phyloP scores from a whole-genome alignment of 371 early-diverging fungal genomes.

The Mucor velutinosus region DNA sequence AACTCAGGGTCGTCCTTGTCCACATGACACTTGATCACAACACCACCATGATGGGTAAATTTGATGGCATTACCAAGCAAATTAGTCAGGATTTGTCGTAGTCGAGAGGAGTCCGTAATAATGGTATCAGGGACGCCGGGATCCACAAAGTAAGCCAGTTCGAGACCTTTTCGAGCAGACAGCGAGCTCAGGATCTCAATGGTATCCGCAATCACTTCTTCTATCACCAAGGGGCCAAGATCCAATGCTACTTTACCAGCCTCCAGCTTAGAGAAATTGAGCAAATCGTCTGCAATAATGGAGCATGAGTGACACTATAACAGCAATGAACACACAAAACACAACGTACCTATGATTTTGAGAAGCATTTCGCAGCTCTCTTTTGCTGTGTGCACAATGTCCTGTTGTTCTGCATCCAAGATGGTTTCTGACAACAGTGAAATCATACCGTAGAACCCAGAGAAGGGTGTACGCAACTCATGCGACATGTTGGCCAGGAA shows the following conservation, averaged over 20 bases:
- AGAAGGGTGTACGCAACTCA: constrained; percentile 61
- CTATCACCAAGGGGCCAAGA: constrained; percentile 55
- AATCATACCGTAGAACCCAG: constrained; percentile 68
- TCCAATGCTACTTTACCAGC: constrained; percentile 50
- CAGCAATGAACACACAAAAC: too few species aligned
- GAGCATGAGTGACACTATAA: neutral
- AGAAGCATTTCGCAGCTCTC: constrained; percentile 61
- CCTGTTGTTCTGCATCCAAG: constrained; percentile 59
- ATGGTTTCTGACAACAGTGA: constrained; percentile 57
- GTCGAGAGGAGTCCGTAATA: constrained; percentile 43
- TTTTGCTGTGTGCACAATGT: constrained; percentile 63
- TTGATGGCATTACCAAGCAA: constrained; percentile 68
- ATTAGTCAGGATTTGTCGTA: constrained; percentile 51
- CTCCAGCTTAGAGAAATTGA: constrained; percentile 60
- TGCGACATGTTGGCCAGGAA: constrained; percentile 70
- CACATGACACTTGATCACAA: constrained; percentile 51
- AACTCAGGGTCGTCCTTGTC: constrained; percentile 17
- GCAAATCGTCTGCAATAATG: constrained; percentile 34
- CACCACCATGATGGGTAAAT: constrained; percentile 64
- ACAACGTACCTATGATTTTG: constrained; percentile 43
- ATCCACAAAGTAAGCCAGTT: constrained; percentile 54
- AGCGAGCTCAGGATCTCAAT: constrained; percentile 56
- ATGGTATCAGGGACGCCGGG: constrained; percentile 48
- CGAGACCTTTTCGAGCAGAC: constrained; percentile 53
- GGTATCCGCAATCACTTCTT: constrained; percentile 57